These are phyloP conservation scores for Brachypodium distachyon DNA, from an alignment of 202 grass and related monocot species.

Conservation along the genomic window DNA sequence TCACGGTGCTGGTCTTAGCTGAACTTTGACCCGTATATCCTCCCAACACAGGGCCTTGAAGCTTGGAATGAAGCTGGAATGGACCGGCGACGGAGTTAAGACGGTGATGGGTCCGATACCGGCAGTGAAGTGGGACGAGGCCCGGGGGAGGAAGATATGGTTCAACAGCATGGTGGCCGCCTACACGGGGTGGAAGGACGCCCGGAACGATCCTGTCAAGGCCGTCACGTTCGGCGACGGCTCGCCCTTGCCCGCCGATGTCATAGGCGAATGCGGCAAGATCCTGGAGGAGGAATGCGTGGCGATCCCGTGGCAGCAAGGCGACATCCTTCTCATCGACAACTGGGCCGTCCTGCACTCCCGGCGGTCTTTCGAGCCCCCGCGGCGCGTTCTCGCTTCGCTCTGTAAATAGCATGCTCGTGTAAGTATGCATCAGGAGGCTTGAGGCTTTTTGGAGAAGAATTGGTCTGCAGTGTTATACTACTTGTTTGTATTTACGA, in stretches of 20 bases:
- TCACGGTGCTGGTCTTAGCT: not conserved
- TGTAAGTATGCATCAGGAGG: not conserved
- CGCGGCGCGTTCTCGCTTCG: slow-evolving; percentile 76
- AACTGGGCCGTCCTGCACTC: slow-evolving; percentile 88
- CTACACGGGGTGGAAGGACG: slow-evolving; percentile 90
- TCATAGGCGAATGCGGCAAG: slow-evolving; percentile 57
- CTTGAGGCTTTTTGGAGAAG: not conserved
- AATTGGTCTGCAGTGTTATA: not conserved
- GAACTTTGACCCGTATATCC: not conserved
- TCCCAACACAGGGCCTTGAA: slow-evolving; percentile 45
- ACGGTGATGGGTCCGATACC: slow-evolving; percentile 84
- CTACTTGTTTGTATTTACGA: not conserved
- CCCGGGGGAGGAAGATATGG: slow-evolving; percentile 66
- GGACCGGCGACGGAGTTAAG: slow-evolving; percentile 63
- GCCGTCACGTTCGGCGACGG: slow-evolving; percentile 79
- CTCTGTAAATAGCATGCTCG: slow-evolving; percentile 82
- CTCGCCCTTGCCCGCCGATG: slow-evolving; percentile 45
- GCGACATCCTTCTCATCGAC: slow-evolving; percentile 72
- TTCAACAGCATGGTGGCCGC: slow-evolving; percentile 98
- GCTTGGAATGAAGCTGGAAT: slow-evolving; percentile 83
- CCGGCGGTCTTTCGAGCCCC: slow-evolving; percentile 60
- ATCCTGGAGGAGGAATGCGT: slow-evolving; percentile 70
- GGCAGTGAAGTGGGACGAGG: slow-evolving; percentile 56
- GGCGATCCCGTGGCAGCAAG: slow-evolving; percentile 65
- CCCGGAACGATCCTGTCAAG: slow-evolving; percentile 74